Evolutionary conservation across 768 basidiomycete species (phyloP).

Genomic region (Exsudoporus frostii): DNA sequence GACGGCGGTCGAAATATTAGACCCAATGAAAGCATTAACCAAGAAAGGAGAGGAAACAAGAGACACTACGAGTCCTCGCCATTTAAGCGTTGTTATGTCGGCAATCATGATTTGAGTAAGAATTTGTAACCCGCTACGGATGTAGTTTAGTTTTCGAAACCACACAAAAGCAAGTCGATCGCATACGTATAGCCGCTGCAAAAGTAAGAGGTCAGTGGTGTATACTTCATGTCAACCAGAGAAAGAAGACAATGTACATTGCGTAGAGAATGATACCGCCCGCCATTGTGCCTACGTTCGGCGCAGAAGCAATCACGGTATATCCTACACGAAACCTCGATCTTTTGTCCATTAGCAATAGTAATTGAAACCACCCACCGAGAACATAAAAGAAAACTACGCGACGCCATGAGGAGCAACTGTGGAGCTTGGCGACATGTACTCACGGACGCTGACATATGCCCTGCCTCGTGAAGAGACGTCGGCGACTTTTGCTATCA

Average conservation of each 20-base stretch:
- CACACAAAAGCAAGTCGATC: not conserved
- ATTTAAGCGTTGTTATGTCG: slow-evolving; percentile 55
- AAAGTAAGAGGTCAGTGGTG: slow-evolving; percentile 21
- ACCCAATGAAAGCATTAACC: slow-evolving; percentile 63
- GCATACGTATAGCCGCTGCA: slow-evolving; percentile 59
- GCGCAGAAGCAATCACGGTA: slow-evolving; percentile 50
- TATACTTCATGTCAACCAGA: slow-evolving; percentile 3
- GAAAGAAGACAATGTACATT: slow-evolving; percentile 35
- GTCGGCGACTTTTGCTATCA: slow-evolving; percentile 73
- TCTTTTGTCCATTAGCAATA: not conserved
- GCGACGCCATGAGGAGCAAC: not conserved
- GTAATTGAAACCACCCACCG: slow-evolving; percentile 35
- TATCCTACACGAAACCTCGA: slow-evolving; percentile 35
- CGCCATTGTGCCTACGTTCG: slow-evolving; percentile 42
- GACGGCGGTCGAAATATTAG: slow-evolving; percentile 51
- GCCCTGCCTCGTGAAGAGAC: slow-evolving; percentile 64
- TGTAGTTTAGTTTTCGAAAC: not conserved
- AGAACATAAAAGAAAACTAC: slow-evolving; percentile 58
- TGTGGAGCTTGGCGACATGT: not conserved
- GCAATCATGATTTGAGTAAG: slow-evolving; percentile 64
- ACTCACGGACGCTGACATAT: slow-evolving; percentile 55
- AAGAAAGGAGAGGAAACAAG: slow-evolving; percentile 52
- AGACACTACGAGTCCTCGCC: slow-evolving; percentile 50
- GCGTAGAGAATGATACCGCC: slow-evolving; percentile 59
- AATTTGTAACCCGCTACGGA: slow-evolving; percentile 52